Conservation (phyloP, 495 filamentous ascomycete species). For the Recurvomyces mirabilis region DNA sequence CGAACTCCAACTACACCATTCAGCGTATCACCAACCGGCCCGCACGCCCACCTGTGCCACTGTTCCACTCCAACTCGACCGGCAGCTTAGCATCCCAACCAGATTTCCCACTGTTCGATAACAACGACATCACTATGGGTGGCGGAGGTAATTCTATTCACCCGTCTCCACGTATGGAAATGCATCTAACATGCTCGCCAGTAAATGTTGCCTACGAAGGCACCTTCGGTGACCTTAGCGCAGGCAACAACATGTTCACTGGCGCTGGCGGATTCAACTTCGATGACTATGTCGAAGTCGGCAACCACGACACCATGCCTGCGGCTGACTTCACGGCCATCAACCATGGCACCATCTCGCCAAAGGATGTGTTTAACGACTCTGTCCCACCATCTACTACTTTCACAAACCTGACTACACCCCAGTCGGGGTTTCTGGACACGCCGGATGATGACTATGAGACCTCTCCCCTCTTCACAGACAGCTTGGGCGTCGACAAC, state of each 20-base stretch:
- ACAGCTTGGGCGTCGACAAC: slow-evolving; percentile 26
- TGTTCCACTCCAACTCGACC: slow-evolving; percentile 36
- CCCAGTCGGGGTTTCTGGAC: slow-evolving; percentile 56
- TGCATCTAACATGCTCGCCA: slow-evolving; percentile 15
- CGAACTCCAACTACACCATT: slow-evolving; percentile 15
- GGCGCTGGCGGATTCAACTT: slow-evolving; percentile 10
- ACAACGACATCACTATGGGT: slow-evolving; percentile 12
- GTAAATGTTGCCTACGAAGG: slow-evolving; percentile 24
- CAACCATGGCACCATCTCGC: slow-evolving; percentile 61
- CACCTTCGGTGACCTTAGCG: slow-evolving; percentile 19
- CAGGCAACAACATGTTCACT: slow-evolving; percentile 7
- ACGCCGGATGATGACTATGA: slow-evolving; percentile 67
- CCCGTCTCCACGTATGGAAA: background rate
- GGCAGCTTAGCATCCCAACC: slow-evolving; percentile 20
- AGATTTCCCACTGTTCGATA: slow-evolving; percentile 11
- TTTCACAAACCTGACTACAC: slow-evolving; percentile 78
- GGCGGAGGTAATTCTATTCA: slow-evolving; percentile 23
- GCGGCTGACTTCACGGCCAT: slow-evolving; percentile 28
- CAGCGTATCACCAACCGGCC: slow-evolving; percentile 26
- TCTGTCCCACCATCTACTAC: slow-evolving; percentile 76
- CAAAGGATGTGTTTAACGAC: slow-evolving; percentile 67
- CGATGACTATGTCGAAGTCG: slow-evolving; percentile 2
- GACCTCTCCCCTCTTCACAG: slow-evolving; percentile 71
- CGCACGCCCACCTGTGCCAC: slow-evolving; percentile 43
- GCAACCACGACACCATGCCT: background rate